Evolutionary conservation across 495 filamentous ascomycete genomes (phyloP).

Genomic region (Pyrenopolyporus hunteri): DNA sequence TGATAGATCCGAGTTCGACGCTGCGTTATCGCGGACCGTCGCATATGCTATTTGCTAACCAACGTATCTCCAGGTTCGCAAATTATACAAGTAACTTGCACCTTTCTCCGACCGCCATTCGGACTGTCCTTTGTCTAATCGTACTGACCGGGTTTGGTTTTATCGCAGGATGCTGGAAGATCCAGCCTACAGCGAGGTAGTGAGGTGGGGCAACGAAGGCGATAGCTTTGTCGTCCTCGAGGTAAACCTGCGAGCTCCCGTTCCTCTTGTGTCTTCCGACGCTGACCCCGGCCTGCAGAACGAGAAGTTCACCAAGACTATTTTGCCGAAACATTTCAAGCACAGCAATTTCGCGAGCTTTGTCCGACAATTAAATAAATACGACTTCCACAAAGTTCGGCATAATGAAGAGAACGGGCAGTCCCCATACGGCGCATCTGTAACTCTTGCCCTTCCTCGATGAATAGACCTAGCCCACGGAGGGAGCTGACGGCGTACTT

Average conservation of each 20-base stretch:
- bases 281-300: slow-evolving; percentile 62
- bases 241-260: slow-evolving; percentile 57
- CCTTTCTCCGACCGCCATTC: slow-evolving; percentile 1
- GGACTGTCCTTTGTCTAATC: slow-evolving; percentile 5
- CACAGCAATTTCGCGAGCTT: slow-evolving; percentile 99
- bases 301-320: slow-evolving; percentile 97
- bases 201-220: slow-evolving; percentile 92
- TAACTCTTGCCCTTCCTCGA: slow-evolving; percentile 53
- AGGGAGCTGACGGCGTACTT: slow-evolving; percentile 32
- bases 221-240: slow-evolving; percentile 98
- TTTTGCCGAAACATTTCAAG: slow-evolving; percentile 98
- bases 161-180: slow-evolving; percentile 90
- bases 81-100: slow-evolving; percentile 85
- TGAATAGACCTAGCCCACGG: not conserved
- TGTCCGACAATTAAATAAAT: slow-evolving; percentile 98
- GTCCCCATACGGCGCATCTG: slow-evolving; percentile 88
- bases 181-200: slow-evolving; percentile 87
- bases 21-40: slow-evolving; percentile 25
- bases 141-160: slow-evolving; percentile 38
- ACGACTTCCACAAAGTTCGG: slow-evolving; percentile 98
- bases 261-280: slow-evolving; percentile 1
- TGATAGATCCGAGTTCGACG: slow-evolving; percentile 9
- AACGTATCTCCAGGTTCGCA: slow-evolving; percentile 74
- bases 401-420: slow-evolving; percentile 94
- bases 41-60: slow-evolving; percentile 28